phyloP scores from a whole-genome alignment of 2,329 filamentous ascomycete species.

The Aspergillus intermedius region DNA sequence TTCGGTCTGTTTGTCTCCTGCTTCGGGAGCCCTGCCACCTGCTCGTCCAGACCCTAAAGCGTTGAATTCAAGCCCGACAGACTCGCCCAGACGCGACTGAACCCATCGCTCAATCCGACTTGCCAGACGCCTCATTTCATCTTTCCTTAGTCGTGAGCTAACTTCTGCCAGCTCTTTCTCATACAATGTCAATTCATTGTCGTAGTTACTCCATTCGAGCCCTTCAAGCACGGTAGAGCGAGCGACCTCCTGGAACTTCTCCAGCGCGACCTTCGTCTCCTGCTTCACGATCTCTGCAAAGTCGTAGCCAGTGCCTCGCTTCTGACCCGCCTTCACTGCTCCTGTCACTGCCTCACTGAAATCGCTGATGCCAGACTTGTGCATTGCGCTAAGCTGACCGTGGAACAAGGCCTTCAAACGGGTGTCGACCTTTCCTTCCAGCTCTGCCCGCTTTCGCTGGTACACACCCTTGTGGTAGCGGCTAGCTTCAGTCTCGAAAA shows the following conservation, averaged over 20 bases:
- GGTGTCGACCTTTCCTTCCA: slow-evolving; percentile 80
- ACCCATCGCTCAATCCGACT: slow-evolving; percentile 93
- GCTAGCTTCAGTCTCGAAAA: slow-evolving; percentile 86
- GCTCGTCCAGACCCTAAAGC: slow-evolving; percentile 83
- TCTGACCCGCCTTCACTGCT: slow-evolving; percentile 86
- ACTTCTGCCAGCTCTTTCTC: slow-evolving; percentile 89
- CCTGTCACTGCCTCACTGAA: slow-evolving; percentile 84
- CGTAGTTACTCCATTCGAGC: slow-evolving; percentile 82
- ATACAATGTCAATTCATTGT: slow-evolving; percentile 70
- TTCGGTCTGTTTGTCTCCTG: slow-evolving; percentile 67
- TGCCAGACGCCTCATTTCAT: slow-evolving; percentile 91
- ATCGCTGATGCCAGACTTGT: slow-evolving; percentile 75
- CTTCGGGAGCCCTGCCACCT: slow-evolving; percentile 72
- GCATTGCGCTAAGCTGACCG: slow-evolving; percentile 78
- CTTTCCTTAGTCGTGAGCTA: slow-evolving; percentile 74
- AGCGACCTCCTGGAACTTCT: slow-evolving; percentile 69
- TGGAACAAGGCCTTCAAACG: slow-evolving; percentile 81
- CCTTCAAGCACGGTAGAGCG: slow-evolving; percentile 68
- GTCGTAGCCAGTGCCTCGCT: slow-evolving; percentile 83
- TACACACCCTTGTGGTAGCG: slow-evolving; percentile 97
- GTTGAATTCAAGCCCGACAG: slow-evolving; percentile 89
- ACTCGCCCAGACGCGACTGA: slow-evolving; percentile 76
- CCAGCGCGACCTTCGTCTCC: slow-evolving; percentile 70
- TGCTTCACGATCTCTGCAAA: slow-evolving; percentile 87
- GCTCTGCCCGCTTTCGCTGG: slow-evolving; percentile 72